phyloP scores from a whole-genome alignment of 306 rosid genomes.

The Fagus sylvatica region DNA sequence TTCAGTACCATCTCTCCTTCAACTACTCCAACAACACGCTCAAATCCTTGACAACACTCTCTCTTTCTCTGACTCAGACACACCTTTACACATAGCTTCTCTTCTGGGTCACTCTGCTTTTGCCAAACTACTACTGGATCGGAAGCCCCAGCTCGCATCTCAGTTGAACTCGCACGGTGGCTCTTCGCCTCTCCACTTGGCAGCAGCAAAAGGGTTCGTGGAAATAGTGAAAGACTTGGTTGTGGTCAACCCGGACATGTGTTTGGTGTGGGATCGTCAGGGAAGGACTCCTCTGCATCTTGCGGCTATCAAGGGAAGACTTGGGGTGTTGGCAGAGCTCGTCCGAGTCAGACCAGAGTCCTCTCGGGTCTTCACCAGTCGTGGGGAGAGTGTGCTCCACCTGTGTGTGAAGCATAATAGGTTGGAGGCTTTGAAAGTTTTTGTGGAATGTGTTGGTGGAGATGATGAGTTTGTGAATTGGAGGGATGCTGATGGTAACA shows the following conservation, averaged over 20 bases:
- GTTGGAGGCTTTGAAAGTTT: slow-evolving; percentile 30
- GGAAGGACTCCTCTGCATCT: slow-evolving; percentile 38
- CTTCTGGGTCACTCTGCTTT: slow-evolving; percentile 32
- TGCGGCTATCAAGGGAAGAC: slow-evolving; percentile 33
- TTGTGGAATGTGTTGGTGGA: slow-evolving; percentile 22
- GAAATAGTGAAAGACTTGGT: slow-evolving; percentile 23
- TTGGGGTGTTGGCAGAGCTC: slow-evolving; percentile 26
- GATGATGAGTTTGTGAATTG: slow-evolving; percentile 29
- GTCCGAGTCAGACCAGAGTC: slow-evolving; percentile 21
- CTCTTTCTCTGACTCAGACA: slow-evolving; percentile 4
- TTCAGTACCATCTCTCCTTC: slow-evolving; percentile 5
- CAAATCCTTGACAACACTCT: slow-evolving; percentile 10
- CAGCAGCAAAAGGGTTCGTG: slow-evolving; percentile 30
- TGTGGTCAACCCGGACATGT: slow-evolving; percentile 23
- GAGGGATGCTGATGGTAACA: slow-evolving; percentile 30
- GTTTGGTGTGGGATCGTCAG: slow-evolving; percentile 17
- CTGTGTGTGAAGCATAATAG: slow-evolving; percentile 30
- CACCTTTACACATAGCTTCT: slow-evolving; percentile 29
- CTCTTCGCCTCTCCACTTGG: slow-evolving; percentile 33
- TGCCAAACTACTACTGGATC: slow-evolving; percentile 17
- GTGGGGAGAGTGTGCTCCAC: slow-evolving; percentile 27
- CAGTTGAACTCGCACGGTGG: slow-evolving; percentile 7
- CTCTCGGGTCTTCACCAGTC: slow-evolving; percentile 12
- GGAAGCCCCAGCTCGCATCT: slow-evolving; percentile 18
- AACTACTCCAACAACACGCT: slow-evolving; percentile 23